Conservation (phyloP, 805 yeast species). For the Diddensiella santjacobensis region DNA sequence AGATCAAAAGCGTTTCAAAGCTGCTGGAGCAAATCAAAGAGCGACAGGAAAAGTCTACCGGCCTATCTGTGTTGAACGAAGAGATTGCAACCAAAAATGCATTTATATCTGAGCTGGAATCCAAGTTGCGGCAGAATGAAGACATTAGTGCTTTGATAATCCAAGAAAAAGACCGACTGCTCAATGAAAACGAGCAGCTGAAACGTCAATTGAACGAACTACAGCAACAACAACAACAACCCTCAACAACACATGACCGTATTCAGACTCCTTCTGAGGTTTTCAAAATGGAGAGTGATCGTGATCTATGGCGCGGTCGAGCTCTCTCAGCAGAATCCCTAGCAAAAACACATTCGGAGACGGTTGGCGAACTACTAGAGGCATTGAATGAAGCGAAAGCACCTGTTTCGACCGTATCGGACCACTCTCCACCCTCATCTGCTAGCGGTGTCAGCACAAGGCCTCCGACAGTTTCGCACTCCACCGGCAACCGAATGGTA, state of each 20-base stretch:
- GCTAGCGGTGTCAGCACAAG: not conserved
- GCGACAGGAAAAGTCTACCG: constrained; percentile 21
- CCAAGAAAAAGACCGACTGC: constrained; percentile 9
- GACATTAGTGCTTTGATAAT: not conserved
- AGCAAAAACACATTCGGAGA: constrained; percentile 12
- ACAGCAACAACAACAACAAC: constrained; percentile 3
- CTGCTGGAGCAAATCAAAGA: constrained; percentile 30
- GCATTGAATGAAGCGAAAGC: constrained; percentile 3
- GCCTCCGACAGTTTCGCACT: not conserved
- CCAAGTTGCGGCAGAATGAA: constrained; percentile 9
- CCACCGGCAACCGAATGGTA: not conserved
- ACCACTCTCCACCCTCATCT: not conserved
- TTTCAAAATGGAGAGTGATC: constrained; percentile 8
- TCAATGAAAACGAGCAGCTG: constrained; percentile 1
- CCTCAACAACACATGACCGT: not conserved
- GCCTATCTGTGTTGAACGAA: constrained; percentile 13
- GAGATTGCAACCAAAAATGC: constrained; percentile 18
- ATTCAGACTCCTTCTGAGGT: constrained; percentile 9
- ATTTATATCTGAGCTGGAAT: constrained; percentile 18
- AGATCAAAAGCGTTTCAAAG: constrained; percentile 28
- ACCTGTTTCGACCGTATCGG: not conserved
- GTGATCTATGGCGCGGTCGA: constrained; percentile 6
- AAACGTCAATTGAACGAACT: not conserved
- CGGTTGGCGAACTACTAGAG: constrained; percentile 13
- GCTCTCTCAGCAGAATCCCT: constrained; percentile 16